Percentiles rank a stretch among this genome's conserved stretches.
Conservation (phyloP, 306 rosid species). For the Vigna nakashimae region DNA sequence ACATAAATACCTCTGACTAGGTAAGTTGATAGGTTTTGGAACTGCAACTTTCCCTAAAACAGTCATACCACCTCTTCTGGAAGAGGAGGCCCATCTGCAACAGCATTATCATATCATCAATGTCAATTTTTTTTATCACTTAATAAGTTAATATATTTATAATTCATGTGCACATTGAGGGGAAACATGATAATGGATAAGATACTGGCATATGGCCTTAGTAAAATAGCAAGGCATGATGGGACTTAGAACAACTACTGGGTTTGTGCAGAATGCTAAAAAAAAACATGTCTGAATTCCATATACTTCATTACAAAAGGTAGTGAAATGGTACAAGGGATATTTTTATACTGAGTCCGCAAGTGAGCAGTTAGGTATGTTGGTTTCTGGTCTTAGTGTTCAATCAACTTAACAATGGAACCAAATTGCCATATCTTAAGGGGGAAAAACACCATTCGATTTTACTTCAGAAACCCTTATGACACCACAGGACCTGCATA, state of each 20-base stretch:
- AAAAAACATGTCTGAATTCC: not conserved
- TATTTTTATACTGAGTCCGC: not conserved
- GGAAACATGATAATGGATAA: not conserved
- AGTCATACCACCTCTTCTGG: slow-evolving; percentile 91
- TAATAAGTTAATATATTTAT: slow-evolving; percentile 1
- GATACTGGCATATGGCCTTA: not conserved
- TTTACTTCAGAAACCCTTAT: slow-evolving; percentile 2
- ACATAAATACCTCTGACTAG: slow-evolving; percentile 86
- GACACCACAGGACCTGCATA: not conserved
- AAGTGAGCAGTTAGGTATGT: not conserved
- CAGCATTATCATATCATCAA: slow-evolving; percentile 35
- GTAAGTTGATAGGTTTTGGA: slow-evolving; percentile 95
- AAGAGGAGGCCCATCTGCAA: slow-evolving; percentile 83
- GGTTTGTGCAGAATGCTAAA: not conserved
- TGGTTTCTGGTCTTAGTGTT: slow-evolving; percentile 10
- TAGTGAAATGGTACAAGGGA: not conserved
- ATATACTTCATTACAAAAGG: not conserved
- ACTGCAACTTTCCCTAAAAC: slow-evolving; percentile 93
- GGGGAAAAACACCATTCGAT: not conserved
- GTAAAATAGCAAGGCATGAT: not conserved
- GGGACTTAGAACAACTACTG: not conserved
- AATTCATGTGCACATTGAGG: not conserved
- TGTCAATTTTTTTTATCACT: slow-evolving; percentile 31
- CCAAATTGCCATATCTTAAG: slow-evolving; percentile 13
- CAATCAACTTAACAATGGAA: slow-evolving; percentile 11